phyloP scores from a whole-genome alignment of 345 rosid genomes.

The Erucastrum elatum region DNA sequence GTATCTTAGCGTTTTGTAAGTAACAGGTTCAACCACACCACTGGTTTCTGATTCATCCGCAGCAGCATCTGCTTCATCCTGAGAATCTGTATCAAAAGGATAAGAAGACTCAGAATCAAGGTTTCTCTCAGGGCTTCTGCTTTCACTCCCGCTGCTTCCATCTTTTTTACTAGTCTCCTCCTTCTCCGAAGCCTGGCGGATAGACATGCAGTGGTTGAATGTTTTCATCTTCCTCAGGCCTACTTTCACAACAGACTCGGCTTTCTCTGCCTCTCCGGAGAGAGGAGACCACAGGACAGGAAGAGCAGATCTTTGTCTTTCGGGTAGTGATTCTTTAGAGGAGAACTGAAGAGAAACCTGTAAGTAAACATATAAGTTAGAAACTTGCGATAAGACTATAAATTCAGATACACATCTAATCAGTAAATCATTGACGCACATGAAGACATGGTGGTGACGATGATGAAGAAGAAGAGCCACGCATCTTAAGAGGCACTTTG shows the following conservation, averaged over 20 bases:
- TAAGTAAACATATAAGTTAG: conserved; percentile 2
- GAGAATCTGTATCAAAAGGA: conserved; percentile 83
- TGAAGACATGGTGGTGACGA: conserved; percentile 37
- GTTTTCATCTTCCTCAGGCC: conserved; percentile 86
- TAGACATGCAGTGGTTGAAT: conserved; percentile 71
- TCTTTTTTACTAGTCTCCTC: conserved; percentile 11
- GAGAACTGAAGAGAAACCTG: conserved; percentile 52
- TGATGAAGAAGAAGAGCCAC: conserved; percentile 35
- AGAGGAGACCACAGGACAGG: conserved; percentile 55
- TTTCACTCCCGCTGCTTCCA: conserved; percentile 54
- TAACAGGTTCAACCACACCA: conserved; percentile 59
- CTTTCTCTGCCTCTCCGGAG: conserved; percentile 61
- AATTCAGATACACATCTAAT: background rate
- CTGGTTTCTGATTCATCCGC: conserved; percentile 68
- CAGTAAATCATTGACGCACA: conserved; percentile 19
- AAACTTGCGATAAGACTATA: conserved; percentile 20
- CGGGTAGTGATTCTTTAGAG: conserved; percentile 34
- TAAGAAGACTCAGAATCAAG: conserved; percentile 73
- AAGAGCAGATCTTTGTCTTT: conserved; percentile 35
- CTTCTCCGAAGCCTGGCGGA: conserved; percentile 56
- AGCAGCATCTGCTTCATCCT: conserved; percentile 59
- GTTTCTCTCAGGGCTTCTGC: conserved; percentile 63
- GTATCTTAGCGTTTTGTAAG: conserved; percentile 78
- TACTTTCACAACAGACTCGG: conserved; percentile 86
- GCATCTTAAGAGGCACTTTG: conserved; percentile 52